phyloP scores from a whole-genome alignment of 176 grass and related monocot genomes.

The Bolboschoenus planiculmis region DNA sequence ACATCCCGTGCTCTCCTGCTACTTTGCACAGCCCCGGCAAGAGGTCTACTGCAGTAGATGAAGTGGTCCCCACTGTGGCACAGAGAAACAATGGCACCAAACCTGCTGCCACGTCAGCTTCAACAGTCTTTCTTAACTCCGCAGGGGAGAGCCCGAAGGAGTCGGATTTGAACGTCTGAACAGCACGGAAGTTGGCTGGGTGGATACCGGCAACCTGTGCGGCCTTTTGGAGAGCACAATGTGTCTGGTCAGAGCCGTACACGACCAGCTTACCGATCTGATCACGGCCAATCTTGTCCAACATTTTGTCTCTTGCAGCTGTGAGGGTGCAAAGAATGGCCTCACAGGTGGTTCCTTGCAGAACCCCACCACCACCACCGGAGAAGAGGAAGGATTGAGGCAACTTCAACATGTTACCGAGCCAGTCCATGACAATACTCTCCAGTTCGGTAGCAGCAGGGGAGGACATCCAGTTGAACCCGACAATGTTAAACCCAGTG shows the following conservation, averaged over 20 bases:
- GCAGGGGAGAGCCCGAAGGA: neutral
- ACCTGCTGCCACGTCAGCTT: slow-evolving; percentile 22
- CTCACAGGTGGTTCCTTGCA: slow-evolving; percentile 69
- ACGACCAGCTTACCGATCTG: slow-evolving; percentile 48
- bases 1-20: slow-evolving; percentile 26
- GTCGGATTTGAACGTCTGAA: neutral
- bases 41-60: slow-evolving; percentile 27
- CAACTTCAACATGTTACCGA: slow-evolving; percentile 55
- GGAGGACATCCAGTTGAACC: slow-evolving; percentile 74
- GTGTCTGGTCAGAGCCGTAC: slow-evolving; percentile 76
- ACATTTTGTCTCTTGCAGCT: slow-evolving; percentile 44
- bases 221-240: slow-evolving; percentile 60
- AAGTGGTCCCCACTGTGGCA: slow-evolving; percentile 45
- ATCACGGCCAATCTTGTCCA: slow-evolving; percentile 38
- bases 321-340: slow-evolving; percentile 56
- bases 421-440: slow-evolving; percentile 66
- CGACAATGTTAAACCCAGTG: slow-evolving; percentile 54
- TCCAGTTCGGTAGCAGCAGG: slow-evolving; percentile 70
- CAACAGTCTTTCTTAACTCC: neutral
- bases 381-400: slow-evolving; percentile 43
- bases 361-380: slow-evolving; percentile 58
- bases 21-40: slow-evolving; percentile 29
- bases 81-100: slow-evolving; percentile 37
- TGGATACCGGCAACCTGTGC: slow-evolving; percentile 36
- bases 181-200: slow-evolving; percentile 41